These are phyloP conservation scores for Darksidea phi DNA, from an alignment of 495 filamentous ascomycete species.

Conservation along the genomic window DNA sequence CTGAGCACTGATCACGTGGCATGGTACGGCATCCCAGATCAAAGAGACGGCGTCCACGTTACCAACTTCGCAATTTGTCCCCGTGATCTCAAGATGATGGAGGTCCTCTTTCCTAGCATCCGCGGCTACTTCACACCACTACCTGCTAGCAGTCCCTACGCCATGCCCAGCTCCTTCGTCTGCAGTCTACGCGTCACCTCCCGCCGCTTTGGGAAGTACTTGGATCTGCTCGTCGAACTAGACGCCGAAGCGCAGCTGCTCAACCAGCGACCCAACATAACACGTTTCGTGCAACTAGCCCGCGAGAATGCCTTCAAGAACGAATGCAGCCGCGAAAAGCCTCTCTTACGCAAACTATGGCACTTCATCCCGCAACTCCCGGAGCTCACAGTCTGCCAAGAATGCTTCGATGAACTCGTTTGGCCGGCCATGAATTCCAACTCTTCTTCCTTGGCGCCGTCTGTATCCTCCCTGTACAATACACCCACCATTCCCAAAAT, in stretches of 20 bases:
- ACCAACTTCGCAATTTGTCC: conserved; percentile 54
- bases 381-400: conserved; percentile 67
- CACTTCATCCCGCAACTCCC: conserved; percentile 62
- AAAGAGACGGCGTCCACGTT: conserved; percentile 49
- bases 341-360: conserved; percentile 53
- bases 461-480: conserved; percentile 32
- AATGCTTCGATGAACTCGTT: conserved; percentile 69
- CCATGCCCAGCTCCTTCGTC: conserved; percentile 7
- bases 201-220: conserved; percentile 54
- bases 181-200: conserved; percentile 36
- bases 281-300: conserved; percentile 53
- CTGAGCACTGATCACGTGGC: conserved; percentile 39
- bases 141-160: conserved; percentile 18
- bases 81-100: conserved; percentile 39
- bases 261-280: conserved; percentile 47
- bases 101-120: conserved; percentile 42
- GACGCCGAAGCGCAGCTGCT: conserved; percentile 50
- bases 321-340: conserved; percentile 57
- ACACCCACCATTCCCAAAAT: conserved; percentile 60
- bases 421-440: conserved; percentile 58
- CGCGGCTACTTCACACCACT: conserved; percentile 39
- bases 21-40: conserved; percentile 63
- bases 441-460: no score
- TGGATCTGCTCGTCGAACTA: conserved; percentile 59
- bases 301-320: conserved; percentile 51